Base-by-base conservation (phyloP, 805 yeast genomes). In the Candida ipomoeae region DNA sequence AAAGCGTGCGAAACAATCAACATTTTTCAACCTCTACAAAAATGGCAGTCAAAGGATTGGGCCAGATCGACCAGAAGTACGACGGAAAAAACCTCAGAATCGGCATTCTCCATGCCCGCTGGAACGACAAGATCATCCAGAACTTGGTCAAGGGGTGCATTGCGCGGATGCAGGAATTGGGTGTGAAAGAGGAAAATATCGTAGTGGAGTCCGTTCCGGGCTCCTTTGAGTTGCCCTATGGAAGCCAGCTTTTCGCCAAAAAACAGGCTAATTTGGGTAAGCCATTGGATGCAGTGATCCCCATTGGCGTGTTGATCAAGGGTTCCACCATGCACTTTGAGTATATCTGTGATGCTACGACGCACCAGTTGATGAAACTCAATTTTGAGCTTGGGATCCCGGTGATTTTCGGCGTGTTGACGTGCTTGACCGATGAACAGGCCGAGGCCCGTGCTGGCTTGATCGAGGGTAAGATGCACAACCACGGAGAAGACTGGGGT, bases 401-500 rank as follows among this genome's bases (percentile, higher is more conserved):
- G 7, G 88, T 94, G 38, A 89, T 94, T 55, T 94, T 90, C 64
- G 99, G 99, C 55, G 82, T 94, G 29, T 79, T 94, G 62, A 94
- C 98, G 18, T 91, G 97, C 69, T 69, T 91, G 60, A 91, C 96
- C 29, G 96, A 90, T 59, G 91, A 87, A 62, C 99, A 94, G 73
- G 99, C 98, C 13, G 80, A 85, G 58, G 83, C 84, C 18, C 84
- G 99, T 70, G 96, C 98, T 11, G 99, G 98, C 23, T 73, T 92
- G 54, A 67, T 76, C 37, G 70, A 70, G 31, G 89, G 86, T 51
- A 83, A 83, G 59, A 80, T 84, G 83, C 98, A 94, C 69, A 92
- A 92, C 74, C 99, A 94, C 64, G 99, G 99, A 56, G 89, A 81
- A 63, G 99, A 94, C 68, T 92, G 99, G 99, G 99, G 96, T 59